Conservation (phyloP, 805 yeast genomes). For the Yamadazyma scolyti region DNA sequence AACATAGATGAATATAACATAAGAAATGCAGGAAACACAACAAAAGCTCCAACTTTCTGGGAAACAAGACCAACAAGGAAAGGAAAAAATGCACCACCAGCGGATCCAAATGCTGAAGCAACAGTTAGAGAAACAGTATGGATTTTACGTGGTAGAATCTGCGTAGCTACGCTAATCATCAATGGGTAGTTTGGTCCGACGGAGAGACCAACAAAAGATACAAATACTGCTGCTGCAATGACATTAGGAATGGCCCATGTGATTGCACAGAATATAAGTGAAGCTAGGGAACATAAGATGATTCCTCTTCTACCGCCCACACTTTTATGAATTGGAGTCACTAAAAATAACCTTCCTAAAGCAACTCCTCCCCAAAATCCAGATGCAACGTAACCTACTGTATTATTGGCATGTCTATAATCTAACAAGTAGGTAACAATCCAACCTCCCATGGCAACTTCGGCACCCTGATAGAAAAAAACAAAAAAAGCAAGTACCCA, state of each 20-base stretch:
- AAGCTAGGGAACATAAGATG: conserved; percentile 25
- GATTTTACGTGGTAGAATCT: conserved; percentile 47
- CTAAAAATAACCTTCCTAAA: conserved; percentile 54
- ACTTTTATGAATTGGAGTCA: conserved; percentile 31
- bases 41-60: conserved; percentile 43
- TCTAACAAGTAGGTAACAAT: conserved; percentile 57
- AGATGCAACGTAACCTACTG: conserved; percentile 61
- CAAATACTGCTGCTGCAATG: conserved; percentile 44
- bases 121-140: conserved; percentile 49
- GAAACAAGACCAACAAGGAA: conserved; percentile 52
- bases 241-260: conserved; percentile 48
- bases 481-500: conserved; percentile 52
- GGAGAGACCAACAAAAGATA: conserved; percentile 52
- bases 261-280: conserved; percentile 37
- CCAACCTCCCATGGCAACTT: conserved; percentile 72
- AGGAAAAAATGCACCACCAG: conserved; percentile 58
- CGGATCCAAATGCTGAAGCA: conserved; percentile 52
- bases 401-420: conserved; percentile 45
- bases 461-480: conserved; percentile 66
- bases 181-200: conserved; percentile 66
- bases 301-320: conserved; percentile 47
- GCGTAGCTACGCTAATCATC: conserved; percentile 42
- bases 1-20: conserved; percentile 32
- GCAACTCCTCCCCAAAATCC: conserved; percentile 75
- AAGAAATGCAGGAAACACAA: conserved; percentile 47